These are phyloP conservation scores for Clonostachys rhizophaga DNA, from an alignment of 2,329 filamentous ascomycete genomes.

Conservation along the genomic window DNA sequence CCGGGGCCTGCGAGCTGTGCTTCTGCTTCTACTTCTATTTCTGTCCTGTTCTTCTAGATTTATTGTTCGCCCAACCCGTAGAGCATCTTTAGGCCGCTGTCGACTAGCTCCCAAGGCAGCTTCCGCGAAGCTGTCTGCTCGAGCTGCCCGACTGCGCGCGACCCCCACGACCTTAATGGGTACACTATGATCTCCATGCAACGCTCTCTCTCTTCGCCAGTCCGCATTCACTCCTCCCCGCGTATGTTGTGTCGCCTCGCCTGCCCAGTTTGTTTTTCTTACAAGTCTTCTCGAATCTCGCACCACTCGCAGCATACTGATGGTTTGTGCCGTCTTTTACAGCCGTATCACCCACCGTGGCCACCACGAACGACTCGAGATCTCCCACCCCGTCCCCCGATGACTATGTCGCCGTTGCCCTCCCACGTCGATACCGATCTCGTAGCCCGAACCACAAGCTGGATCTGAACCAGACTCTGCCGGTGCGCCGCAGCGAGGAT, in stretches of 20 bases:
- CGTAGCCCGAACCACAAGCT: constrained; percentile 48
- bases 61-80: too few relatives aligned
- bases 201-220: constrained; percentile 58
- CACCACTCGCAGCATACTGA: constrained; percentile 15
- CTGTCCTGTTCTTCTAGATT: too few relatives aligned
- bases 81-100: too few relatives aligned
- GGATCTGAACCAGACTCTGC: constrained; percentile 33
- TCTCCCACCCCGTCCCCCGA: constrained; percentile 52
- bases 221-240: constrained; percentile 50
- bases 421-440: constrained; percentile 45
- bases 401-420: constrained; percentile 42
- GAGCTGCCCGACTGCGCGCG: constrained; percentile 22
- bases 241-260: constrained; percentile 42
- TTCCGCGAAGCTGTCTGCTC: not conserved
- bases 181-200: constrained; percentile 59
- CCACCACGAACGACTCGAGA: constrained; percentile 30
- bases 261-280: too few relatives aligned
- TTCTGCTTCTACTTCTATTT: too few relatives aligned
- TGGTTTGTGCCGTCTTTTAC: constrained; percentile 9
- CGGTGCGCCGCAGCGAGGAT: constrained; percentile 38
- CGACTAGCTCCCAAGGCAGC: too few relatives aligned
- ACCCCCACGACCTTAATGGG: constrained; percentile 27
- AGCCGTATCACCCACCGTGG: constrained; percentile 23
- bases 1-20: not conserved
- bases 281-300: not conserved